Evolutionary conservation across 2,329 filamentous ascomycete species (phyloP), one percentile per base, ranked within the genome.

Genomic region (Colletotrichum limetticola): DNA sequence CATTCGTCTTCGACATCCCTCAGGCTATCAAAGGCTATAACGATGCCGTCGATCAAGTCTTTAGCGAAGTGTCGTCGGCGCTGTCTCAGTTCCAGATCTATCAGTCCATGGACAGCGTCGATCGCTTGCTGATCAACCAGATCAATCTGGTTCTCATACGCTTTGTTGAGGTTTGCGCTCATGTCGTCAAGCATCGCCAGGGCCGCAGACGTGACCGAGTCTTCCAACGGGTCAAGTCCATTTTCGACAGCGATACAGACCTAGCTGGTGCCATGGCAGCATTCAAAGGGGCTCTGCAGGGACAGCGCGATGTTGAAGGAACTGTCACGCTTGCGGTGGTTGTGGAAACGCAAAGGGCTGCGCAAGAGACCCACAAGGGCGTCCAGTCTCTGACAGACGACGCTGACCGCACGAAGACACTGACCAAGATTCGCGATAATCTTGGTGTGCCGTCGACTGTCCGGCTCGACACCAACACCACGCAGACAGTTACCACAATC

Each of bases 31-130:
- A 49, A 49, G 42, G 42, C 1, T 49, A 49, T 1, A 49, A 49
- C 8, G 42, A 49, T 49, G 42, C 42, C 19, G 42, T 49, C 8
- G 42, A 49, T 49, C 42, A 53, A 14, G 62, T 65, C 49, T 65
- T 65, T 4, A 26, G 49, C 19, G 62, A 65, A 16, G 62, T 65
- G 8, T 37, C 62, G n/a, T 42, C 62, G 1, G n/a, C 62, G n/a
- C n/a, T 55, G 11, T 65, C 62, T 37, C 62, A 65, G 1, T 65
- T 65, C 6, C 62, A 65, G 22, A 65, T 65, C 30, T 65, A 55
- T 16, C 46, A 24, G 28, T 32, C 62, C 1, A 53, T 65, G 30
- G 30, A 65, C 3, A 30, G n/a, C 16, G 22, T 65, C 5, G 62
- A 65, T 26, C 62, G 46, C 16, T 28, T 65, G 19, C 3, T 65